phyloP scores from a whole-genome alignment of 139 green algal species.

The Protoeuglena noctilucae region DNA sequence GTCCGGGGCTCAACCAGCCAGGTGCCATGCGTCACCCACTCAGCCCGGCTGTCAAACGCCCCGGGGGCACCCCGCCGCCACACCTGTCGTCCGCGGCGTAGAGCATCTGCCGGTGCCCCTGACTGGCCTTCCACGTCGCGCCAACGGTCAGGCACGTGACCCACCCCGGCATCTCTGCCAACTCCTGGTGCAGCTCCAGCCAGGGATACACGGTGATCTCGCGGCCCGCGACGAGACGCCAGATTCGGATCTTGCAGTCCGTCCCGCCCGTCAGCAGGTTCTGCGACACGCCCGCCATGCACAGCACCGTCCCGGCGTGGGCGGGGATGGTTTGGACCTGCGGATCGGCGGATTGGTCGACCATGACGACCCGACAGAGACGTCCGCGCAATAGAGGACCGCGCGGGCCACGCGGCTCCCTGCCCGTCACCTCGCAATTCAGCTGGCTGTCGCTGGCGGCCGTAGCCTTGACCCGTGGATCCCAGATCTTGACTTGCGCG shows the following conservation, averaged over 20 bases:
- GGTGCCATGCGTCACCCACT: constrained; percentile 2
- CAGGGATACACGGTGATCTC: constrained; percentile 29
- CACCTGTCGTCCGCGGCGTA: constrained; percentile 24
- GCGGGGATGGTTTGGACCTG: constrained; percentile 35
- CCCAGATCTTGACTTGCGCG: constrained; percentile 39
- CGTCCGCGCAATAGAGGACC: too few relatives aligned
- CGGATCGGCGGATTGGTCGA: not conserved
- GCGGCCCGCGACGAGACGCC: constrained; percentile 22
- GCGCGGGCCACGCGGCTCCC: too few relatives aligned
- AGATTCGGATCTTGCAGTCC: constrained; percentile 35
- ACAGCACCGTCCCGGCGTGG: constrained; percentile 36
- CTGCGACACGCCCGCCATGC: constrained; percentile 15
- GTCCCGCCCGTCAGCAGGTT: constrained; percentile 35
- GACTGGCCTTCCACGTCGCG: constrained; percentile 6
- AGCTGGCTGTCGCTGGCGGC: constrained; percentile 12
- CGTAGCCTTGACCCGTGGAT: constrained; percentile 23
- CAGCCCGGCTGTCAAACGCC: constrained; percentile 2
- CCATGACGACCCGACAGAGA: too few relatives aligned
- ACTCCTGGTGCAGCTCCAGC: constrained; percentile 26
- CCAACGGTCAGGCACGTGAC: constrained; percentile 27
- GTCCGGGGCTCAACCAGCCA: too few relatives aligned
- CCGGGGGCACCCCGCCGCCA: constrained; percentile 13
- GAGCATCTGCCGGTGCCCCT: constrained; percentile 24
- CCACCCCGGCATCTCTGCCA: constrained; percentile 32
- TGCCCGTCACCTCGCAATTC: not conserved